phyloP scores from a whole-genome alignment of 1,284 basidiomycete species.

The Anthracocystis walkeri region DNA sequence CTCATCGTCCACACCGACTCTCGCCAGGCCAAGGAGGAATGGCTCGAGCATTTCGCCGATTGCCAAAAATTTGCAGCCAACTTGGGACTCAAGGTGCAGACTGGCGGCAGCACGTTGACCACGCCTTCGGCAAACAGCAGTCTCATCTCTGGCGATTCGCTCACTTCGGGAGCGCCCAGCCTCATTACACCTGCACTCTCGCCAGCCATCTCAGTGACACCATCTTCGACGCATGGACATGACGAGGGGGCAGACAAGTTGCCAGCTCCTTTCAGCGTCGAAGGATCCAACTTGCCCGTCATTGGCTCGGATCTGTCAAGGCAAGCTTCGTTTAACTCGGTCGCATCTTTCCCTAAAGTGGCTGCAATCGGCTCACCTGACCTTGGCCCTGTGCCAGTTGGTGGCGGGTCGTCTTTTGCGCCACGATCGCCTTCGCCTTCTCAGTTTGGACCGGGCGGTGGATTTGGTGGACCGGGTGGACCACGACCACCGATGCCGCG shows the following conservation, averaged over 20 bases:
- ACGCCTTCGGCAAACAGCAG: slow-evolving; percentile 13
- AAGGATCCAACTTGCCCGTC: slow-evolving; percentile 20
- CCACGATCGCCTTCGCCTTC: slow-evolving; percentile 47
- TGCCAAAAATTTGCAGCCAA: slow-evolving; percentile 84
- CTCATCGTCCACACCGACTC: slow-evolving; percentile 79
- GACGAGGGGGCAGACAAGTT: slow-evolving; percentile 11
- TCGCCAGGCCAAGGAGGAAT: slow-evolving; percentile 75
- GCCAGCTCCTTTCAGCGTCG: slow-evolving; percentile 11
- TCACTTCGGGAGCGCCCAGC: slow-evolving; percentile 16
- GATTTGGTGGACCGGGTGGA: slow-evolving; percentile 16
- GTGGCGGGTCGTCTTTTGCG: slow-evolving; percentile 24
- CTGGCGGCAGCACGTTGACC: slow-evolving; percentile 18
- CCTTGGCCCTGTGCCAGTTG: slow-evolving; percentile 20
- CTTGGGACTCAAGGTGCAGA: slow-evolving; percentile 61
- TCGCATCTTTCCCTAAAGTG: slow-evolving; percentile 54
- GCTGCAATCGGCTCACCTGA: slow-evolving; percentile 42
- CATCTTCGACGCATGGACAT: slow-evolving; percentile 43
- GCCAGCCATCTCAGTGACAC: slow-evolving; percentile 62
- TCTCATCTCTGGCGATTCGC: slow-evolving; percentile 8
- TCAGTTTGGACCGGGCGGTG: slow-evolving; percentile 29
- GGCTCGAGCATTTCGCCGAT: slow-evolving; percentile 82
- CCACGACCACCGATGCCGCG: slow-evolving; percentile 28
- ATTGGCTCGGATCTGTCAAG: slow-evolving; percentile 45
- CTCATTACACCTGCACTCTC: slow-evolving; percentile 43
- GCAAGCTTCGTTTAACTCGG: slow-evolving; percentile 58